phyloP scores from a whole-genome alignment of 2,329 filamentous ascomycete species.

The Neocucurbitaria cava region DNA sequence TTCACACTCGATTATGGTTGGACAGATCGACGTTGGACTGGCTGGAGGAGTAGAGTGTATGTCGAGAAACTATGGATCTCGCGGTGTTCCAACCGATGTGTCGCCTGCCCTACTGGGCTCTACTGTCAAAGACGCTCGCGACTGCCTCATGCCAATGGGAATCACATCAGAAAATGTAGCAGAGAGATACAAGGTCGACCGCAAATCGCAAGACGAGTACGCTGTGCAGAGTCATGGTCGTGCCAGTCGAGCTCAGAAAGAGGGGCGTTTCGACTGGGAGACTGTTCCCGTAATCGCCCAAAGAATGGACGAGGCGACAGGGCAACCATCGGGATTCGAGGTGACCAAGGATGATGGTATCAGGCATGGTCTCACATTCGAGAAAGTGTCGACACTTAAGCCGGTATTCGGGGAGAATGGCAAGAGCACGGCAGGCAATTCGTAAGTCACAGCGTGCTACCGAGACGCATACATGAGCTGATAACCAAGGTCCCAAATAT shows the following conservation, averaged over 20 bases:
- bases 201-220: slow-evolving; percentile 82
- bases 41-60: slow-evolving; percentile 90
- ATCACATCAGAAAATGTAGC: slow-evolving; percentile 97
- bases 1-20: slow-evolving; percentile 79
- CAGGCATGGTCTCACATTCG: slow-evolving; percentile 84
- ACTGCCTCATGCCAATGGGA: slow-evolving; percentile 97
- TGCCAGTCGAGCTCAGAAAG: slow-evolving; percentile 87
- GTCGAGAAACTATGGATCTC: slow-evolving; percentile 84
- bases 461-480: not conserved
- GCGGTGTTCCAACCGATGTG: slow-evolving; percentile 70
- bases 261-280: slow-evolving; percentile 89
- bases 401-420: slow-evolving; percentile 91
- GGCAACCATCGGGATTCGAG: slow-evolving; percentile 75
- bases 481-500: slow-evolving; percentile 77
- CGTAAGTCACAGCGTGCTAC: slow-evolving; percentile 19
- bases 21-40: slow-evolving; percentile 85
- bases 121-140: slow-evolving; percentile 75
- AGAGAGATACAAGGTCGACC: slow-evolving; percentile 80
- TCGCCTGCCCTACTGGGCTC: slow-evolving; percentile 80
- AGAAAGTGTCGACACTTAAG: slow-evolving; percentile 81
- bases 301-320: slow-evolving; percentile 72
- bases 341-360: slow-evolving; percentile 89
- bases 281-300: slow-evolving; percentile 85
- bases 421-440: slow-evolving; percentile 88
- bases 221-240: slow-evolving; percentile 86